Percentiles rank a stretch among this genome's conserved stretches.
phyloP scores from a whole-genome alignment of 495 filamentous ascomycete species.

The Aspergillus incahuasiensis region DNA sequence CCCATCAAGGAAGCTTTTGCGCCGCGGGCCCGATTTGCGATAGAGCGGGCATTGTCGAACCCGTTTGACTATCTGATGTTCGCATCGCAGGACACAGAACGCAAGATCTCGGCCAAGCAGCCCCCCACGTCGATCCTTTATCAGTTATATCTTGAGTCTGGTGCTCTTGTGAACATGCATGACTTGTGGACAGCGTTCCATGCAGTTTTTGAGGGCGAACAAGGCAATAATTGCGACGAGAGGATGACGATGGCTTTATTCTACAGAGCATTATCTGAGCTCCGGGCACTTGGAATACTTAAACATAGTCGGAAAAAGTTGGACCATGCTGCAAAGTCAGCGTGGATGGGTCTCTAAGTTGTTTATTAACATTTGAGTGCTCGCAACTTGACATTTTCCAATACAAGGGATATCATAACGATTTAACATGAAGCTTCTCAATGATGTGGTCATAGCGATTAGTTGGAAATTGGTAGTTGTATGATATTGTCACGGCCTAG shows the following conservation, averaged over 20 bases:
- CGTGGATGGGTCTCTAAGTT: constrained; percentile 60
- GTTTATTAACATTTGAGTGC: neutral
- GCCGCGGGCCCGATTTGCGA: constrained; percentile 68
- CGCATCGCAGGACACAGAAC: constrained; percentile 37
- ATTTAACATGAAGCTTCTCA: neutral
- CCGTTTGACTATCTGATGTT: constrained; percentile 85
- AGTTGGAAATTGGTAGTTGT: constrained; percentile 31
- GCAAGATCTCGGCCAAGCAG: constrained; percentile 54
- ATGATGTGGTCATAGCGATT: neutral
- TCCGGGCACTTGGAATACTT: constrained; percentile 79
- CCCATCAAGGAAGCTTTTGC: constrained; percentile 80
- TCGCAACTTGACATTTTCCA: neutral
- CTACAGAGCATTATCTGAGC: constrained; percentile 75
- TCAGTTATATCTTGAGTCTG: constrained; percentile 86
- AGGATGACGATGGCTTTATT: constrained; percentile 64
- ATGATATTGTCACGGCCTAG: constrained; percentile 49
- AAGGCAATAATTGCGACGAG: constrained; percentile 44
- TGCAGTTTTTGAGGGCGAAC: constrained; percentile 64
- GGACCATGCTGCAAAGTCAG: constrained; percentile 82
- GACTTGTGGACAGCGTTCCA: constrained; percentile 90
- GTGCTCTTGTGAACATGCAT: constrained; percentile 77
- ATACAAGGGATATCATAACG: constrained; percentile 17
- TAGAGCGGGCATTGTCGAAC: constrained; percentile 73
- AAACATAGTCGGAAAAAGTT: constrained; percentile 86
- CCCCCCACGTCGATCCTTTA: constrained; percentile 81